A percentile compares a stretch with the other conserved stretches of the same genome.
Evolutionary conservation across 768 basidiomycete genomes (phyloP).

Genomic region (Gloeophyllum trabeum): DNA sequence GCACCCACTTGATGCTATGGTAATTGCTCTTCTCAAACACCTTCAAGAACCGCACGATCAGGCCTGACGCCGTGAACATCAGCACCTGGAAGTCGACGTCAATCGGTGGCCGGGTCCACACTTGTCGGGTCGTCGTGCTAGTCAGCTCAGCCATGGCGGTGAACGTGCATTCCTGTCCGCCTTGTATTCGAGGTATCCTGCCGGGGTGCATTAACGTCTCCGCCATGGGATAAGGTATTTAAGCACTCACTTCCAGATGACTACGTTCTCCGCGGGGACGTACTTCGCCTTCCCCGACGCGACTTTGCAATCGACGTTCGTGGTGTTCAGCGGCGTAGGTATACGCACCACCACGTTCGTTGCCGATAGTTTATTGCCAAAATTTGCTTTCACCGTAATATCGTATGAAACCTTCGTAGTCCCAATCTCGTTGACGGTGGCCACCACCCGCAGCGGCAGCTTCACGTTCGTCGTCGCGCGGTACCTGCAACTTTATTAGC

Average conservation of each 20-base stretch:
- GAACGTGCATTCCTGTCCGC: slow-evolving; percentile 83
- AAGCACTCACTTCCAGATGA: slow-evolving; percentile 88
- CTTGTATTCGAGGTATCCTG: slow-evolving; percentile 88
- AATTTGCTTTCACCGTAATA: slow-evolving; percentile 79
- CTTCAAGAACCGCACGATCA: slow-evolving; percentile 94
- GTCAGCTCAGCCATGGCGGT: slow-evolving; percentile 76
- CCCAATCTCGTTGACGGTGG: slow-evolving; percentile 88
- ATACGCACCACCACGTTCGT: slow-evolving; percentile 88
- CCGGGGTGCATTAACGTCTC: slow-evolving; percentile 3
- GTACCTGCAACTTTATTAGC: slow-evolving; percentile 43
- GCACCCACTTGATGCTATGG: slow-evolving; percentile 91
- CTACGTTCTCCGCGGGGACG: slow-evolving; percentile 88
- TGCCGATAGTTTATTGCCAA: slow-evolving; percentile 85
- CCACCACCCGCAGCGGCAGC: slow-evolving; percentile 79
- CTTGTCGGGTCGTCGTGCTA: slow-evolving; percentile 83
- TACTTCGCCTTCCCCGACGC: slow-evolving; percentile 95
- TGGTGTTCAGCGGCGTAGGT: slow-evolving; percentile 94
- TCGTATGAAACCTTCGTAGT: slow-evolving; percentile 88
- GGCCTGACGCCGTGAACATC: slow-evolving; percentile 95
- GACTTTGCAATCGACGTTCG: slow-evolving; percentile 85
- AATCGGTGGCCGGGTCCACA: slow-evolving; percentile 97
- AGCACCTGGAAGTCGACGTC: slow-evolving; percentile 98
- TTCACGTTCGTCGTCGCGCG: slow-evolving; percentile 95
- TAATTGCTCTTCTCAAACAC: slow-evolving; percentile 96
- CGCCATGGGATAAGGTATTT: not conserved